Evolutionary conservation across 2,329 filamentous ascomycete genomes (phyloP).

Genomic region (Simplicillium aogashimaense): DNA sequence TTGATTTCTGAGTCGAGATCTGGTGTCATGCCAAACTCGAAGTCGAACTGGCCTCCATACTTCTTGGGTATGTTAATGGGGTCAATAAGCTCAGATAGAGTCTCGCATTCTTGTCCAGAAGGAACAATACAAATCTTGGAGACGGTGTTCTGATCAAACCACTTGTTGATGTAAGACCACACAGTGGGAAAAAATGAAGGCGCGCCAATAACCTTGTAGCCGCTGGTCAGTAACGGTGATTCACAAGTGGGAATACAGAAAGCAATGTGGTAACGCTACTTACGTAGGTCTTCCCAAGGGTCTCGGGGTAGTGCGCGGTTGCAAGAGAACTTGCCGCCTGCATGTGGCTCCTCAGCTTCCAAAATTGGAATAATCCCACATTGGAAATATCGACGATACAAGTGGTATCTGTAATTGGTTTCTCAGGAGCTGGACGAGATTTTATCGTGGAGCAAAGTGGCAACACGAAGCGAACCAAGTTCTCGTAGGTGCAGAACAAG

Average conservation of each 20-base stretch:
- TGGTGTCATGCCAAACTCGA: slow-evolving; percentile 53
- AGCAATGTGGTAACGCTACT: neutral
- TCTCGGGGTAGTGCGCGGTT: slow-evolving; percentile 92
- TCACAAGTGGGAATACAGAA: neutral
- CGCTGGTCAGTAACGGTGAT: slow-evolving; percentile 9
- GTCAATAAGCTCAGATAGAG: slow-evolving; percentile 74
- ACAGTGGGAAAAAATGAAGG: slow-evolving; percentile 87
- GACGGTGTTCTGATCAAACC: slow-evolving; percentile 89
- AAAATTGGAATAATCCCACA: slow-evolving; percentile 87
- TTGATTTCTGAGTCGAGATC: neutral
- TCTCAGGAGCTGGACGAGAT: slow-evolving; percentile 61
- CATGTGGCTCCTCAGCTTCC: slow-evolving; percentile 91
- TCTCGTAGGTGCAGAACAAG: slow-evolving; percentile 89
- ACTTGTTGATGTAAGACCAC: slow-evolving; percentile 91
- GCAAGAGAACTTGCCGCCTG: slow-evolving; percentile 82
- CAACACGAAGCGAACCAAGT: slow-evolving; percentile 77
- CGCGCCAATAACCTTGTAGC: slow-evolving; percentile 68
- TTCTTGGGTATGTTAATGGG: slow-evolving; percentile 74
- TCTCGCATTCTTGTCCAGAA: slow-evolving; percentile 61
- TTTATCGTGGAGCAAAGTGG: slow-evolving; percentile 71
- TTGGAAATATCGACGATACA: slow-evolving; percentile 91
- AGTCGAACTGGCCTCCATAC: slow-evolving; percentile 83
- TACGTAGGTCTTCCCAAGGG: slow-evolving; percentile 48
- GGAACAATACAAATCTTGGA: slow-evolving; percentile 92
- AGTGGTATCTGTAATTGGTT: slow-evolving; percentile 85